Conservation (phyloP, 2,329 filamentous ascomycete genomes). For the Verticillium albo-atrum region DNA sequence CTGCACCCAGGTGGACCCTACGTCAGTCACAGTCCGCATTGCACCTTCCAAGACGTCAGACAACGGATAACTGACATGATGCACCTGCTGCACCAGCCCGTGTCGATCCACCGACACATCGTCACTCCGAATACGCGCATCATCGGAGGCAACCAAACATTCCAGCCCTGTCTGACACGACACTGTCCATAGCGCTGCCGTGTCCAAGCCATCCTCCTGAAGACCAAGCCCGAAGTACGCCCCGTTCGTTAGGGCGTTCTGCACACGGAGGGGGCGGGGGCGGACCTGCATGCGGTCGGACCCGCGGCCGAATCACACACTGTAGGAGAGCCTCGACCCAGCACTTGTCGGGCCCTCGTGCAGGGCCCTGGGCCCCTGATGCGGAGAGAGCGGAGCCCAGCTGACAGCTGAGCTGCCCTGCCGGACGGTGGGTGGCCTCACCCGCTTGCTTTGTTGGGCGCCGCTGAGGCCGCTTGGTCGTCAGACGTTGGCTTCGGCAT, state of each 20-base stretch:
- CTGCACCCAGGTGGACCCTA: background rate
- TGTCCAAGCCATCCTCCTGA: background rate
- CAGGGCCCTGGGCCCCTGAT: background rate
- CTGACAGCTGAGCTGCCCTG: background rate
- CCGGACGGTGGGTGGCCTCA: background rate
- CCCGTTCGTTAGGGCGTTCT: background rate
- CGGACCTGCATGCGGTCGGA: background rate
- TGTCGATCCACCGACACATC: background rate
- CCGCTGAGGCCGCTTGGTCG: background rate
- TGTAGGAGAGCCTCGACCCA: background rate
- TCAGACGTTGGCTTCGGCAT: background rate
- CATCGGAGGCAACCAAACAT: background rate
- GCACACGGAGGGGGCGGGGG: background rate
- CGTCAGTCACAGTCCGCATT: background rate
- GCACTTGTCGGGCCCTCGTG: background rate
- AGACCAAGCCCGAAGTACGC: background rate
- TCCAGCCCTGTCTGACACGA: background rate
- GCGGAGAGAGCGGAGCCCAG: background rate
- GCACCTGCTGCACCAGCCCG: background rate
- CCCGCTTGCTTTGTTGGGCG: background rate
- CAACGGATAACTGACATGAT: background rate
- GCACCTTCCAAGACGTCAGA: background rate
- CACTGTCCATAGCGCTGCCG: background rate
- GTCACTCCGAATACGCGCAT: background rate
- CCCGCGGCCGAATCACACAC: constrained; percentile 1